Percentiles rank a stretch among this genome's conserved stretches.
Conservation (phyloP, 2,329 filamentous ascomycete genomes). For the Fusarium sacchari region DNA sequence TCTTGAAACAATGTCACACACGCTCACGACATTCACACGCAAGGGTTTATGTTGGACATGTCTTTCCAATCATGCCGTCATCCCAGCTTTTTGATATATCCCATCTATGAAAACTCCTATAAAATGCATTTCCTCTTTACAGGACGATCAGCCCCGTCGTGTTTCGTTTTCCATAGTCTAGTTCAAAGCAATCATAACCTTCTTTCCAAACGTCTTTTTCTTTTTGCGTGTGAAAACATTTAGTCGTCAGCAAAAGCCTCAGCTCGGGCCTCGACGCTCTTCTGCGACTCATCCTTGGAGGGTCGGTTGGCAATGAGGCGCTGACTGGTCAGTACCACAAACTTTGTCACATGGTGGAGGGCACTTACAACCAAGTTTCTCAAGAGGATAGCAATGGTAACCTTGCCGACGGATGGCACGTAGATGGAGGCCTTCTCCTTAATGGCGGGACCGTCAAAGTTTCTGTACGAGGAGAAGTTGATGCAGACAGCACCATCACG, state of each 20-base stretch:
- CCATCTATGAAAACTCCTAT: slow-evolving; percentile 34
- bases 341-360: not conserved
- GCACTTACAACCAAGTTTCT: slow-evolving; percentile 84
- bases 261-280: slow-evolving; percentile 52
- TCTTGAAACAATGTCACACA: not conserved
- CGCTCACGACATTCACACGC: slow-evolving; percentile 1
- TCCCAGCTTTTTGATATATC: slow-evolving; percentile 29
- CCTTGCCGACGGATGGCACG: slow-evolving; percentile 96
- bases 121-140: slow-evolving; percentile 30
- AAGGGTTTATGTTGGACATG: not conserved
- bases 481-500: slow-evolving; percentile 96
- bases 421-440: slow-evolving; percentile 98
- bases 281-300: slow-evolving; percentile 50
- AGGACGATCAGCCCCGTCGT: not conserved
- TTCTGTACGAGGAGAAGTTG: slow-evolving; percentile 96
- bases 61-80: not conserved
- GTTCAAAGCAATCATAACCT: slow-evolving; percentile 18
- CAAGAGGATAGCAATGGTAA: slow-evolving; percentile 91
- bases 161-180: slow-evolving; percentile 29
- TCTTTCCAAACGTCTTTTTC: not conserved
- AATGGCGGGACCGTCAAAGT: slow-evolving; percentile 84
- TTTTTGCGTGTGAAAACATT: not conserved
- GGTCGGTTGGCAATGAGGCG: slow-evolving; percentile 63
- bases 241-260: slow-evolving; percentile 56
- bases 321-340: slow-evolving; percentile 48